Base-by-base conservation (phyloP, 352 stramenopile species). In the Blastocystis sp. region DNA sequence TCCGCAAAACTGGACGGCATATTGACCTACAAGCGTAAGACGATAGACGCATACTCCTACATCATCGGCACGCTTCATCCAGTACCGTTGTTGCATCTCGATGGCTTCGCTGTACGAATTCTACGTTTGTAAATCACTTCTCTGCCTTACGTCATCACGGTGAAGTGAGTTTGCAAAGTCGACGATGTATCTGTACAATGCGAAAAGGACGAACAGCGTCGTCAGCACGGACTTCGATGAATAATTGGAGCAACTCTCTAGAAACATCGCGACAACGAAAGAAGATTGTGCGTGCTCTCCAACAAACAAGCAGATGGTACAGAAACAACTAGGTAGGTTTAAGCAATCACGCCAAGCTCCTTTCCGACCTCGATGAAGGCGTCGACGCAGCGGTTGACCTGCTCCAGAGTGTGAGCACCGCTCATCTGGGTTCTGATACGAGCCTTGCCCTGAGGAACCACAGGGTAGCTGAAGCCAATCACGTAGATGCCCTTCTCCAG, bases 401-500 rank as follows among this genome's bases (percentile, higher is more conserved):
- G 91, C 61, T 95, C 92, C 21, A 92, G 88, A 63, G 91, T 94
- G 88, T 97, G 93, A 46, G 93, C 92, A 18, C 93, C 93, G 73
- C 90, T 94, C 36, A 97, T 89, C 88, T 97, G 93, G 9, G 95
- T 92, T 29, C 93, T 91, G 76, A 97, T 96, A 53, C 93, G 91
- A 27, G 93, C 93, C 72, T 95, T 90, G 85, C 92, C 93, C 88
- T 94, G 93, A 6, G 93, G 93, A 29, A 97, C 93, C 57, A 97
- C 93, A 63, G 93, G 93, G 86, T 93, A 97, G 86, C 91, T 96
- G 87, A 97, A 97, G 53, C 93, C 93, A 69, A 96, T 95, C 64
- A 96, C 93, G 89, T 96, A 97, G 65, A 97, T 95, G 49, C 93
- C 93, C 44, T 92, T 88, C 87, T 94, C 88, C 44, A 97, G 91